These are phyloP conservation scores for Talaromyces ruber DNA, from an alignment of 495 filamentous ascomycete genomes.

Conservation along the genomic window DNA sequence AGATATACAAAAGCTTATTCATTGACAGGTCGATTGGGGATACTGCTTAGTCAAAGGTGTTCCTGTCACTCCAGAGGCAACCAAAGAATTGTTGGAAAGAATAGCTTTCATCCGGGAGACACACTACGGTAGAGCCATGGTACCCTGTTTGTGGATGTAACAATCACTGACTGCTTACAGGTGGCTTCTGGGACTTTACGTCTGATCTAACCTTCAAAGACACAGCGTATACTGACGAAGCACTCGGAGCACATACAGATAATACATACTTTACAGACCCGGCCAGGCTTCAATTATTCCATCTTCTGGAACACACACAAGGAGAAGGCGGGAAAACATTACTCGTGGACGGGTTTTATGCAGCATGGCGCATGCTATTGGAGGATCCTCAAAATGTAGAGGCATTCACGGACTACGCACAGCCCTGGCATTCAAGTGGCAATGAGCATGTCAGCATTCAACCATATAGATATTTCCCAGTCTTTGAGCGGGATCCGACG, in stretches of 20 bases:
- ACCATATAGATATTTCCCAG: slow-evolving; percentile 50
- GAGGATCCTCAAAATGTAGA: slow-evolving; percentile 42
- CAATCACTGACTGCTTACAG: slow-evolving; percentile 11
- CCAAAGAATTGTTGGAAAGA: slow-evolving; percentile 60
- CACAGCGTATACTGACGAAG: slow-evolving; percentile 82
- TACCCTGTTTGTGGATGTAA: background rate
- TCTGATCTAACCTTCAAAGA: slow-evolving; percentile 81
- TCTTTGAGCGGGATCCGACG: slow-evolving; percentile 46
- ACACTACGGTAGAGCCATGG: slow-evolving; percentile 60
- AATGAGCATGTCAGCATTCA: slow-evolving; percentile 74
- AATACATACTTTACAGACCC: slow-evolving; percentile 92
- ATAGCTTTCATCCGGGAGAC: slow-evolving; percentile 79
- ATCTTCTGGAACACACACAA: slow-evolving; percentile 68
- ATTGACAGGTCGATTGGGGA: slow-evolving; percentile 45
- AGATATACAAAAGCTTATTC: background rate
- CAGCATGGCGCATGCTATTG: slow-evolving; percentile 45
- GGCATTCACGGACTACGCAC: slow-evolving; percentile 36
- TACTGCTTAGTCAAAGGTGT: slow-evolving; percentile 63
- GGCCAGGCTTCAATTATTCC: slow-evolving; percentile 81
- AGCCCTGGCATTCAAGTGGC: slow-evolving; percentile 74
- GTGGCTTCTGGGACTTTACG: slow-evolving; percentile 91
- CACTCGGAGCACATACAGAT: slow-evolving; percentile 76
- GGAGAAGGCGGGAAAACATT: slow-evolving; percentile 61
- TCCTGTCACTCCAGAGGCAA: slow-evolving; percentile 58
- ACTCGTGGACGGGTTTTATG: slow-evolving; percentile 76